phyloP scores from a whole-genome alignment of 2,329 filamentous ascomycete genomes.

The Phyllosticta citriasiana region DNA sequence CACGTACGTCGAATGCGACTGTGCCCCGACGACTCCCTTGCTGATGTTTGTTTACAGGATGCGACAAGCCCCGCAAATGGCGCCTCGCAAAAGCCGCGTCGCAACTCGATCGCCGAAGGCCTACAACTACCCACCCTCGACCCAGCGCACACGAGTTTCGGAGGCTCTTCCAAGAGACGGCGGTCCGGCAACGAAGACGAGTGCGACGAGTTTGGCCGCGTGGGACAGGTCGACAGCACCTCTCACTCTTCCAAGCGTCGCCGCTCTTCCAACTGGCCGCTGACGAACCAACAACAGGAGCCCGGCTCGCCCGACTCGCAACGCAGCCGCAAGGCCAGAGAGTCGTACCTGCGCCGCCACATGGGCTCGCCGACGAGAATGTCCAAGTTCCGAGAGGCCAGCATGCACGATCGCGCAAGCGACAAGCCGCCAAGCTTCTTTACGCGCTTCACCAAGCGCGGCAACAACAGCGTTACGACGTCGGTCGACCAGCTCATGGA shows the following conservation, averaged over 20 bases:
- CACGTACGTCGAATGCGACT: background rate
- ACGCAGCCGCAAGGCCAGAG: conserved; percentile 3
- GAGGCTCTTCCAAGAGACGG: conserved; percentile 2
- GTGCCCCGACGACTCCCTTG: background rate
- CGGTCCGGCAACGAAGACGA: background rate
- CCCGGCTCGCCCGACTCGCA: conserved; percentile 1
- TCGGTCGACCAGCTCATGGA: conserved; percentile 27
- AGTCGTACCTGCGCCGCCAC: conserved; percentile 5
- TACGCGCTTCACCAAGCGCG: conserved; percentile 34
- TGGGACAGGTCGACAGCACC: background rate
- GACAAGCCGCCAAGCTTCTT: conserved; percentile 60
- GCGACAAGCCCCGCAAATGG: background rate
- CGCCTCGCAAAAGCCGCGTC: background rate
- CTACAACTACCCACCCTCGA: conserved; percentile 4
- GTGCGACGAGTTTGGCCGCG: background rate
- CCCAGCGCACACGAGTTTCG: background rate
- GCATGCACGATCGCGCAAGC: conserved; percentile 74
- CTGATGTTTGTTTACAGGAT: background rate
- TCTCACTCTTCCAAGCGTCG: conserved; percentile 12
- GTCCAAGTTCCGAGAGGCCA: conserved; percentile 66
- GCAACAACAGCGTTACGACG: conserved; percentile 19
- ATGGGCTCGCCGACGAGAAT: conserved; percentile 34
- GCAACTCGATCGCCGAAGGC: conserved; percentile 5
- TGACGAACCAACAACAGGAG: conserved; percentile 3
- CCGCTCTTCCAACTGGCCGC: conserved; percentile 13